These are phyloP conservation scores for Rhizophagus sp. DNA, from an alignment of 192 early-diverging fungal genomes.

Conservation along the genomic window DNA sequence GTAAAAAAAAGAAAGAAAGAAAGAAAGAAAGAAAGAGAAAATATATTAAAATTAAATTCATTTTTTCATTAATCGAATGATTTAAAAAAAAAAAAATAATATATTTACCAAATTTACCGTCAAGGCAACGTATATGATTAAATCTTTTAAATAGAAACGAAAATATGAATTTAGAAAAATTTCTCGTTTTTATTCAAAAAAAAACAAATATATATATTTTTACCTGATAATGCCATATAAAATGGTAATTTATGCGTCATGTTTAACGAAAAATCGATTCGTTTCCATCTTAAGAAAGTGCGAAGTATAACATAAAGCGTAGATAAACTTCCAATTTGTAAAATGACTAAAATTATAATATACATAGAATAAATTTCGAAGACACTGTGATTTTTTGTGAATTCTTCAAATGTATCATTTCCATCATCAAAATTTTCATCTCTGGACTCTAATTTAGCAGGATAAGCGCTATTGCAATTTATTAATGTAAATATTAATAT, in stretches of 20 bases:
- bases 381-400: not conserved
- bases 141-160: not conserved
- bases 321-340: not conserved
- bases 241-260: constrained; percentile 1
- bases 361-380: not conserved
- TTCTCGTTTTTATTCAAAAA: not conserved
- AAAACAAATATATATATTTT: not conserved
- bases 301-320: not conserved
- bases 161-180: too few relatives aligned
- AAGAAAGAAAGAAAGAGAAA: not conserved
- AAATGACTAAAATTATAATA: not conserved
- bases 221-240: not conserved
- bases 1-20: not conserved
- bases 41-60: not conserved
- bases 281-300: not conserved
- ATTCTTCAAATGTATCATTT: not conserved
- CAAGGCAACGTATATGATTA: not conserved
- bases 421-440: not conserved
- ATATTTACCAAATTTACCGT: not conserved
- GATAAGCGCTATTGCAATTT: not conserved
- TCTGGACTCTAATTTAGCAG: not conserved
- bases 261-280: not conserved
- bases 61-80: not conserved
- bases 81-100: not conserved
- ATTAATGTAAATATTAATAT: not conserved